These are phyloP conservation scores for Umbelopsis vinacea DNA, from an alignment of 192 early-diverging fungal species.

Conservation along the genomic window DNA sequence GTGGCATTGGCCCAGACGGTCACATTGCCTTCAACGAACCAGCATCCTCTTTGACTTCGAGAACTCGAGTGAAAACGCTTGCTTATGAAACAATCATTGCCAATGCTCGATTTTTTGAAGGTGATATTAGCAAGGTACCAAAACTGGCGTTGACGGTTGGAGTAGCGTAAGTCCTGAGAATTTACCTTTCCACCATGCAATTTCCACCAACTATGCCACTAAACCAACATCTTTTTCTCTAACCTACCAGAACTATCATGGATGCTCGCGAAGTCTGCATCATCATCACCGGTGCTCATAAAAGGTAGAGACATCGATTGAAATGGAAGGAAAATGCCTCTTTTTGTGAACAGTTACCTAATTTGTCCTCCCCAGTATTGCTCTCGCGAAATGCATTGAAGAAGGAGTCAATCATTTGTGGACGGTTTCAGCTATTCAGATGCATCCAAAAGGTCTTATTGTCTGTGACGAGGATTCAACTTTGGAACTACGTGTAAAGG, in stretches of 20 bases:
- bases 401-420: slow-evolving; percentile 85
- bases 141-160: slow-evolving; percentile 84
- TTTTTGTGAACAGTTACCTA: neutral
- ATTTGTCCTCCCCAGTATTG: slow-evolving; percentile 31
- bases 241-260: slow-evolving; percentile 70
- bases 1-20: slow-evolving; percentile 85
- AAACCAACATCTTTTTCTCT: neutral
- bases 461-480: slow-evolving; percentile 88
- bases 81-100: slow-evolving; percentile 85
- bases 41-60: slow-evolving; percentile 74
- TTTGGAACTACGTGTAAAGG: slow-evolving; percentile 82
- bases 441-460: slow-evolving; percentile 78
- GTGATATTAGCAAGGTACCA: slow-evolving; percentile 80
- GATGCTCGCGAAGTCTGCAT: slow-evolving; percentile 82
- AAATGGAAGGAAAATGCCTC: neutral
- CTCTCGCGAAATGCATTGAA: slow-evolving; percentile 84
- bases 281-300: slow-evolving; percentile 85
- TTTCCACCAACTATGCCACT: neutral
- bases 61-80: slow-evolving; percentile 80
- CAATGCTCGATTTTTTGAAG: slow-evolving; percentile 82
- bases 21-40: slow-evolving; percentile 90
- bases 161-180: slow-evolving; percentile 41
- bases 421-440: slow-evolving; percentile 86
- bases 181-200: neutral
- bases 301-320: slow-evolving; percentile 36